phyloP scores from a whole-genome alignment of 306 rosid species.

The Cicer pinnatifidum region DNA sequence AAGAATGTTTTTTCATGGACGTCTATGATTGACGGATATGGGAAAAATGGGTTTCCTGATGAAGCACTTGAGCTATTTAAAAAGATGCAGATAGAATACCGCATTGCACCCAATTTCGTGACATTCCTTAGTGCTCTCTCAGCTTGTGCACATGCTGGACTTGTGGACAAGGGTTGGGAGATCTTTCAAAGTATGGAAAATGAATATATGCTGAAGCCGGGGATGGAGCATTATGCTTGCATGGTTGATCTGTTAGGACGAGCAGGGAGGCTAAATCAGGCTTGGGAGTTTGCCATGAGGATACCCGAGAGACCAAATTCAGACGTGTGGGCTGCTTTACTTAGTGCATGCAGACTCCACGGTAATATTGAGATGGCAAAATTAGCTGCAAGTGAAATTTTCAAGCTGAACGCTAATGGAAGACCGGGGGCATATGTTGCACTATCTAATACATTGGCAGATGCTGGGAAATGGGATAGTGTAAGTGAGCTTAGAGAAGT shows the following conservation, averaged over 20 bases:
- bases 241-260: slow-evolving; percentile 90
- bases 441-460: slow-evolving; percentile 84
- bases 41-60: slow-evolving; percentile 73
- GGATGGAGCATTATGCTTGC: slow-evolving; percentile 93
- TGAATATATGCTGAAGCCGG: slow-evolving; percentile 65
- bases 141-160: slow-evolving; percentile 89
- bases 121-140: slow-evolving; percentile 85
- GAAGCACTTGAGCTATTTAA: slow-evolving; percentile 75
- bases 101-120: slow-evolving; percentile 65
- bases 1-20: slow-evolving; percentile 93
- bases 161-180: slow-evolving; percentile 69
- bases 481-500: slow-evolving; percentile 82
- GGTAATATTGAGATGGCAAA: slow-evolving; percentile 77
- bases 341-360: slow-evolving; percentile 82
- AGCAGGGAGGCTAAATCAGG: slow-evolving; percentile 69
- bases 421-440: slow-evolving; percentile 90
- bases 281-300: slow-evolving; percentile 71
- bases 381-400: slow-evolving; percentile 71
- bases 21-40: slow-evolving; percentile 95
- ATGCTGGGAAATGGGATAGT: slow-evolving; percentile 85
- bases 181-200: slow-evolving; percentile 73
- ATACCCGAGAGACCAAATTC: slow-evolving; percentile 82
- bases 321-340: slow-evolving; percentile 89
- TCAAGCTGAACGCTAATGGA: slow-evolving; percentile 62
- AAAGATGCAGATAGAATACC: slow-evolving; percentile 54